Evolutionary conservation across 768 basidiomycete species (phyloP), one percentile per base, ranked within the genome.

Genomic region (Russula emetica): DNA sequence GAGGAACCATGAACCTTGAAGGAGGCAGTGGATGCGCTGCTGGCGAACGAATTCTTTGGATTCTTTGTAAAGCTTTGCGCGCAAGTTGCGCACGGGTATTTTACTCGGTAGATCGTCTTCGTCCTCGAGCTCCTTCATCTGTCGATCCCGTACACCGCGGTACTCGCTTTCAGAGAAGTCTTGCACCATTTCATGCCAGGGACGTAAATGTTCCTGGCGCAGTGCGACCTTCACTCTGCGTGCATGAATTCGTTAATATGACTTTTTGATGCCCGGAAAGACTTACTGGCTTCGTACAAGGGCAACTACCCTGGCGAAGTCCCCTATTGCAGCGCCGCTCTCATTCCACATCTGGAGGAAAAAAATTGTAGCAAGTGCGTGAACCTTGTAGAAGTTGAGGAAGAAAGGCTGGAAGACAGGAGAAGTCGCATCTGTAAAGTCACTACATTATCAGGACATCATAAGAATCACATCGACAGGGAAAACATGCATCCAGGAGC

Each of bases 291-390:
- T 92, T 58, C 85, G 84, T 40, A 88, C 86, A 22, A 95, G 78
- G 7, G 85, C 87, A 38, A 83, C 82, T 11, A 96, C 85, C 11
- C 94, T 85, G 40, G 81, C 78, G 67, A 94, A 92, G 74, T 96
- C 94, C 22, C 79, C 85, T 14, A 74, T 70, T 4, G 87, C 85
- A 1, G 94, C 89, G 14, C 87, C 86, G 70, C 89, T 90, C 72
- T 96, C 94, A 69, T 81, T 83, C 92, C 92, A 96, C 85, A 96
- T 93, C 38, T 91, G 83, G n/a, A 92, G 76, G 75, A 95, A 95
- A 78, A 95, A 94, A 52, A 83, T 83, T 4, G 87, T 85, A 6
- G 89, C 88, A n/a, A 94, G 76, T 11, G 81, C 78, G 73, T 97
- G 94, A 5, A 93, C 86, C 66, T 82, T 85, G 71, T 83, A 81